Evolutionary conservation across 2,329 filamentous ascomycete genomes (phyloP), one percentile per base, ranked within the genome.

Genomic region (Aureobasidium sp.): DNA sequence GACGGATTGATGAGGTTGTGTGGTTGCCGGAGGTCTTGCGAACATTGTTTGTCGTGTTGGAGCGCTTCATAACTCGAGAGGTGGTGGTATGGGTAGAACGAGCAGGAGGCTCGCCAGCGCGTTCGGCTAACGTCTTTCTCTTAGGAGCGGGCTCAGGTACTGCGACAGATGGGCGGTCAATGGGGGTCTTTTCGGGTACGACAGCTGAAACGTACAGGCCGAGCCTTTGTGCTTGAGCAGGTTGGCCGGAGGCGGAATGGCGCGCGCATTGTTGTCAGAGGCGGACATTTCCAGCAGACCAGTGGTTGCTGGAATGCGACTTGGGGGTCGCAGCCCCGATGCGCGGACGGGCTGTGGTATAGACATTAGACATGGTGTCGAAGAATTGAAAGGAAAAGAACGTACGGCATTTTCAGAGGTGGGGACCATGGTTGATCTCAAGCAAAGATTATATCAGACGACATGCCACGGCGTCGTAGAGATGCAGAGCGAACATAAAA

Each of bases 211-310:
- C 71, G 71, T 75, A 80, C 80, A 72, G 64, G 78, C 78, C 42
- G 76, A 76, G 58, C 79, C 78, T 70, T 81, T 82, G 67, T 82
- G 78, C 67, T 84, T 84, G 62, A 73, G 69, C 17, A 74, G 72
- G 20, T 75, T 72, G 26, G 76, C 75, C 12, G 78, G 77, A 55
- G 74, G 73, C 29, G 68, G 72, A 1, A 61, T 63, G 39, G 70
- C 72, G 58, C 82, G 80, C 67, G 78, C 74, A 70, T 87, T 87
- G 66, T 78, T 79, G 44, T 76, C 77, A 13, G 81, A 76, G 5
- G 78, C 74, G 34, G 76, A 80, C 71, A 84, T 75, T 68, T 85
- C 82, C 63, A 70, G 71, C 44, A 85, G 75, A 50, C 72, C 66
- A 20, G 70, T 66, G 13, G 66, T 64, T 9, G 72, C 70, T 27